Conservation (phyloP, 1,284 basidiomycete genomes). For the Pisolithus thermaeus region DNA sequence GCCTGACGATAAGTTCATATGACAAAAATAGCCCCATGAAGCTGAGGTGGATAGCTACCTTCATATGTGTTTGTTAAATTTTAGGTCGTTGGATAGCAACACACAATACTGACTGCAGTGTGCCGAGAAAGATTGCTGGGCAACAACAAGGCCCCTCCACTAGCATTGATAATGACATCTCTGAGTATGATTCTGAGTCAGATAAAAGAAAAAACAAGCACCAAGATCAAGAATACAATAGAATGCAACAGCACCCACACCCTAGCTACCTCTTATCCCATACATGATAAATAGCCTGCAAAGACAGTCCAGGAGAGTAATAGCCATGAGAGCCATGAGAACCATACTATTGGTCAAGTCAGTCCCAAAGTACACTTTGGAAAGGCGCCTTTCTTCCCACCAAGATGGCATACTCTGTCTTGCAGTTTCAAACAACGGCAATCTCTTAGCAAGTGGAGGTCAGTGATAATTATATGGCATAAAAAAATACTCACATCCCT, state of each 20-base stretch:
- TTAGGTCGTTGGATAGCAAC: too few species aligned
- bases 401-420: constrained; percentile 3
- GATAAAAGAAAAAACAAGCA: too few species aligned
- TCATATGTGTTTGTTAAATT: too few species aligned
- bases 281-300: not conserved
- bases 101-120: too few species aligned
- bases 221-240: not conserved
- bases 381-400: not conserved
- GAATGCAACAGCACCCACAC: not conserved
- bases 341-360: not conserved
- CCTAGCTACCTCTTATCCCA: not conserved
- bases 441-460: constrained; percentile 3
- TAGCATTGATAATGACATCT: not conserved
- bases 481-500: not conserved
- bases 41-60: too few species aligned
- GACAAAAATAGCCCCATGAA: too few species aligned
- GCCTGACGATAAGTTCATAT: too few species aligned
- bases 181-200: not conserved
- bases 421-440: not conserved
- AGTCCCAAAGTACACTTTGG: not conserved
- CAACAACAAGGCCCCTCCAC: not conserved
- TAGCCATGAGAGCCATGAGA: not conserved
- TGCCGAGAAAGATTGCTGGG: too few species aligned
- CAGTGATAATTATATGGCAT: not conserved
- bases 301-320: not conserved